Base-by-base conservation (phyloP, 1,284 basidiomycete species). In the Amylostereum areolatum region DNA sequence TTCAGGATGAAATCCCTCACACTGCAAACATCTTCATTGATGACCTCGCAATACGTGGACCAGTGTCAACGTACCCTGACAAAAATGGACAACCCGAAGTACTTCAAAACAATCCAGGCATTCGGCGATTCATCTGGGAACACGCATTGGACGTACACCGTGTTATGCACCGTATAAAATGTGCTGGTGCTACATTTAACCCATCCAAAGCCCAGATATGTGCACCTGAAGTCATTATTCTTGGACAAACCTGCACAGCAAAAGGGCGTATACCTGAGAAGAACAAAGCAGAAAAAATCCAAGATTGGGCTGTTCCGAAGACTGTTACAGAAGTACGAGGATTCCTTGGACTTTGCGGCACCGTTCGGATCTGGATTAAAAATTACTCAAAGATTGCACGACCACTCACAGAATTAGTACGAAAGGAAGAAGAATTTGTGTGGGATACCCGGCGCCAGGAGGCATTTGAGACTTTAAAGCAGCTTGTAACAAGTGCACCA, bases 91-190 rank as follows among this genome's bases (percentile, higher is more conserved):
- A 41, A 0, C 64, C 57, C 24, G 65, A 68, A 45, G 53, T 50
- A 1, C 52, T 69, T 0, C 31, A 52, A 3, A 62, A 61, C 25
- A 70, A 71, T 45, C 54, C 57, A n/a, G 59, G 58, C 1, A 68
- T 72, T 11, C 40, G 65, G 4, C 37, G 60, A 4, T 72, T 70
- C 47, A 56, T 70, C 2, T 70, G 60, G 63, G 65, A 69, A 57
- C 66, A 71, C 55, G 50, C 60, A 0, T 9, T 52, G 5, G 61
- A 66, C 53, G 55, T 69, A 0, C 55, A 67, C 37, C 34, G 56
- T n/a, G 55, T 67, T 12, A 55, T 66, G 48, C 61, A 65, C 29
- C 46, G 47, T 5, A 43, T 66, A 2, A 45, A 51, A n/a, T 32
- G 47, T 28, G 45, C 52, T 5, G 60, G 59, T 42, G 37, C 59